Conservation (phyloP, 192 early-diverging fungal species). For the Coemansia sp. region DNA sequence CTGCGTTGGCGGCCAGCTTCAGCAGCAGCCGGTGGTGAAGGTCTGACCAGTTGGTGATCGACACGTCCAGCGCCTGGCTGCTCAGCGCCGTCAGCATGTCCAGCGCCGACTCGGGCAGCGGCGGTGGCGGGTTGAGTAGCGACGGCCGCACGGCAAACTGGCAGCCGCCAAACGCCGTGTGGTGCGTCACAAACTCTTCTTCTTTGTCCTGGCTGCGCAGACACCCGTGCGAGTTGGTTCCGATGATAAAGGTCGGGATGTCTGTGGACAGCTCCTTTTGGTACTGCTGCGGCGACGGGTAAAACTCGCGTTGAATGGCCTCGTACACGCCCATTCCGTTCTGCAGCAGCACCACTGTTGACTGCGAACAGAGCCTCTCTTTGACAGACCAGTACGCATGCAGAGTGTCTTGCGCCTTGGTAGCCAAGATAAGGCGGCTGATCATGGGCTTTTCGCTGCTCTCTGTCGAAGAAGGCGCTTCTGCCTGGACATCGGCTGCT, state of each 20-base stretch:
- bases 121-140: slow-evolving; percentile 7
- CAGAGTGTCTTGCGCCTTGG: slow-evolving; percentile 66
- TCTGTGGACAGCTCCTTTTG: slow-evolving; percentile 18
- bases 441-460: slow-evolving; percentile 44
- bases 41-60: slow-evolving; percentile 44
- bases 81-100: slow-evolving; percentile 29
- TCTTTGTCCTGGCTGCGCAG: slow-evolving; percentile 28
- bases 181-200: slow-evolving; percentile 55
- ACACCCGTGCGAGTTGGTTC: slow-evolving; percentile 61
- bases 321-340: slow-evolving; percentile 68
- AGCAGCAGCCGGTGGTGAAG: slow-evolving; percentile 53
- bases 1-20: slow-evolving; percentile 67
- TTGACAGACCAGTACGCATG: slow-evolving; percentile 55
- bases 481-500: slow-evolving; percentile 43
- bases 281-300: slow-evolving; percentile 15
- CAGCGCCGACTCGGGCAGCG: slow-evolving; percentile 16
- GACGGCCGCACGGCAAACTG: slow-evolving; percentile 44
- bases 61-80: slow-evolving; percentile 26
- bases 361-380: slow-evolving; percentile 51
- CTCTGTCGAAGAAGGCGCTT: slow-evolving; percentile 19
- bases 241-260: slow-evolving; percentile 54
- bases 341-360: slow-evolving; percentile 63
- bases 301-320: slow-evolving; percentile 46
- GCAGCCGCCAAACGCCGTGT: slow-evolving; percentile 60
- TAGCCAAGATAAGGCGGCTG: slow-evolving; percentile 58